Base-by-base conservation (phyloP, 2,329 filamentous ascomycete species). In the Cladophialophora carrionii region DNA sequence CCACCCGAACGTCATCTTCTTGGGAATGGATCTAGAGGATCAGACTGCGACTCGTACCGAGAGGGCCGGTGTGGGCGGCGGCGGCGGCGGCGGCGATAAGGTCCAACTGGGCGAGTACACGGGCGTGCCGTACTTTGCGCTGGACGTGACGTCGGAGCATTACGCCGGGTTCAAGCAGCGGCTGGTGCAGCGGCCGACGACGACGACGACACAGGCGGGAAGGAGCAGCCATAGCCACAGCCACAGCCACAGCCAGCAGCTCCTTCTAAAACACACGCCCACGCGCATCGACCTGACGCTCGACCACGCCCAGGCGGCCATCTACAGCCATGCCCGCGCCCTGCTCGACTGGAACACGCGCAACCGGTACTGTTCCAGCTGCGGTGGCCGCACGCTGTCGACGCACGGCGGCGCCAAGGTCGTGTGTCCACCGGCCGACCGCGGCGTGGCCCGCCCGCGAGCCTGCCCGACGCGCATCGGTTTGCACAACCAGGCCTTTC, bases 341-440 rank as follows among this genome's bases (percentile, higher is more conserved):
- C 82, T 97, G 24, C 82, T 96, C 46, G 94, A 98, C 80, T 99
- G 95, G 95, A 98, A 98, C 79, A 83, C 83, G 20, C 90, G 94
- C 57, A 96, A 96, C 78, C 90, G 88, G 48, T 98, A 92, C 82
- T 99, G 95, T 77, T 92, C 88, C 31, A 88, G 89, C 64, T 99
- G 95, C 78, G 93, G 95, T 41, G 85, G 90, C 73, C 87, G 85
- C 29, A 97, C 92, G 0, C 81, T 97, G 10, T 74, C 72, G 17
- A 69, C 75, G 10, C 78, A 81, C 63, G 78, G 77, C 14, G 78
- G 78, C 41, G 78, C 76, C n/a, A 81, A 81, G 68, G 76, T 78
- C 29, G 73, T 73, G 20, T 81, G 76, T 64, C 79, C 78, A 52
- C 78, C 78, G 8, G 78, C 74, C 6, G 79, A 82, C 69, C 51